Percentiles rank a stretch among this genome's conserved stretches.
Conservation (phyloP, 2,329 filamentous ascomycete genomes). For the Alternaria consortialis region DNA sequence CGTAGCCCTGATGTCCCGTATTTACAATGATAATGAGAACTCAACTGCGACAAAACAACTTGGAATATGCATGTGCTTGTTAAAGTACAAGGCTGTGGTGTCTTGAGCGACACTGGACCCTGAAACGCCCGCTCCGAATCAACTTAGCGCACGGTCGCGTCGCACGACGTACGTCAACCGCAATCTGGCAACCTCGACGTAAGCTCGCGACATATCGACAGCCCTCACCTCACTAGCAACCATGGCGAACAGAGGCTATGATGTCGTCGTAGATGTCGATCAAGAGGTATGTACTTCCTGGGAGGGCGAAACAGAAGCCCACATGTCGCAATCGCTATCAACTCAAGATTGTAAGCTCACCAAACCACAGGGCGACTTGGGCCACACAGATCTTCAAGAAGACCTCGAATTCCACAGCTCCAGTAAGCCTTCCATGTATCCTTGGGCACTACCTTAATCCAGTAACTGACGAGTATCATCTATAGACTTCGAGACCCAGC, state of each 20-base stretch:
- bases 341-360: conserved; percentile 23
- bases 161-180: conserved; percentile 38
- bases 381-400: conserved; percentile 97
- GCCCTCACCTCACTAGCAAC: conserved; percentile 15
- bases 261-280: conserved; percentile 97
- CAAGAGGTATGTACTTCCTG: conserved; percentile 73
- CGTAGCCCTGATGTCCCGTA: not conserved
- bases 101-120: conserved; percentile 10
- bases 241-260: conserved; percentile 89
- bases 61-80: not conserved
- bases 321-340: not conserved
- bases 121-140: conserved; percentile 32
- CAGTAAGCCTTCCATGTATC: conserved; percentile 56
- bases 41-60: not conserved
- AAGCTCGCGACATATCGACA: conserved; percentile 26
- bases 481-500: conserved; percentile 72
- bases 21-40: not conserved
- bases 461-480: conserved; percentile 1
- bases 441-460: not conserved
- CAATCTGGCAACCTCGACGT: conserved; percentile 46
- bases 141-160: conserved; percentile 30
- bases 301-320: not conserved
- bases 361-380: conserved; percentile 81
- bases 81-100: not conserved
- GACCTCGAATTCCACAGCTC: conserved; percentile 99